These are phyloP conservation scores for Onygenales sp. DNA, from an alignment of 2,329 filamentous ascomycete species.

Conservation along the genomic window DNA sequence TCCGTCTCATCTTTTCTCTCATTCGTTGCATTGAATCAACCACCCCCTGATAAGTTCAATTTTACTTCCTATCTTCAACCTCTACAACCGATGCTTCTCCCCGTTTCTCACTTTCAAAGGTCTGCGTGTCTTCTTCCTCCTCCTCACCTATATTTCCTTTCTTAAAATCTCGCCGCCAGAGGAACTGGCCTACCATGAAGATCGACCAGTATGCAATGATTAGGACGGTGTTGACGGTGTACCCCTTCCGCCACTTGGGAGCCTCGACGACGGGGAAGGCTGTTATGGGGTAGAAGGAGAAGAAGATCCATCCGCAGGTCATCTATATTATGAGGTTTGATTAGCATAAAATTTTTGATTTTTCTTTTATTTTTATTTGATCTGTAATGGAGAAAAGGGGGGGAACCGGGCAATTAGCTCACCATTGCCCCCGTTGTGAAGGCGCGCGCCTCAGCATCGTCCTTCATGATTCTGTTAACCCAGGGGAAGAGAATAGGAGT, in stretches of 20 bases:
- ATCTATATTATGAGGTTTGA: conserved; percentile 21
- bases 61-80: neutral
- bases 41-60: too few relatives aligned
- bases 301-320: conserved; percentile 38
- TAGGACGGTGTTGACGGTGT: conserved; percentile 40
- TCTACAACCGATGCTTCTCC: neutral
- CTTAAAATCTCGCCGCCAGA: conserved; percentile 16
- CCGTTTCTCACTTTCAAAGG: neutral
- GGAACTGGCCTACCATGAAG: conserved; percentile 29
- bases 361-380: conserved; percentile 9
- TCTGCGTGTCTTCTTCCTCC: neutral
- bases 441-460: conserved; percentile 19
- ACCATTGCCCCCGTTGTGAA: conserved; percentile 27
- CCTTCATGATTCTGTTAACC: conserved; percentile 20
- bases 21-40: too few relatives aligned
- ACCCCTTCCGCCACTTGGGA: conserved; percentile 41
- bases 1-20: too few relatives aligned
- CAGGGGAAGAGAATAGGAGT: conserved; percentile 20
- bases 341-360: too few relatives aligned
- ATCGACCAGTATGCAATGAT: conserved; percentile 36
- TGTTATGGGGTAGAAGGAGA: conserved; percentile 35
- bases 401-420: neutral
- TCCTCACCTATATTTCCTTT: neutral
- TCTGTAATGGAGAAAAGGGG: neutral
- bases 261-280: conserved; percentile 27